phyloP scores from a whole-genome alignment of 371 early-diverging fungal species.

The Rhizomucor pusillus region DNA sequence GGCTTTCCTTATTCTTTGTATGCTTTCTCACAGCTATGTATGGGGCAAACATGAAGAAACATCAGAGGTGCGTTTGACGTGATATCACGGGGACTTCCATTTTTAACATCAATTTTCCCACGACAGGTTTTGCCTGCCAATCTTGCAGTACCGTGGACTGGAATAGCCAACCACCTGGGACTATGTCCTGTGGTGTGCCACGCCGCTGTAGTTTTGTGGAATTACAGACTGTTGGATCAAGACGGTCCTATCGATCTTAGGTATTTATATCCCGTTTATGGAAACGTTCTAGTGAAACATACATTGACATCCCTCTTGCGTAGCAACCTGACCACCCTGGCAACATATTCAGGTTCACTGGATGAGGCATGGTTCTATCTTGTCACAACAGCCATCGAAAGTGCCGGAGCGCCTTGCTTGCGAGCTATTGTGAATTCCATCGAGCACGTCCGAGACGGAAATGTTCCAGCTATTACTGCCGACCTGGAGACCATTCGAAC shows the following conservation, averaged over 20 bases:
- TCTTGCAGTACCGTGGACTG: conserved; percentile 86
- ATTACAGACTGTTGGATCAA: conserved; percentile 79
- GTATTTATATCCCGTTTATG: conserved; percentile 26
- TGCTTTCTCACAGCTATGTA: conserved; percentile 89
- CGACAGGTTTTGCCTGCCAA: conserved; percentile 72
- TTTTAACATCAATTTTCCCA: conserved; percentile 23
- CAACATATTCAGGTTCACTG: conserved; percentile 84
- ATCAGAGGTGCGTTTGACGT: conserved; percentile 56
- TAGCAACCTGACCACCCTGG: conserved; percentile 77
- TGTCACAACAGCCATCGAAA: conserved; percentile 88
- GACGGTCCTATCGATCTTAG: conserved; percentile 68
- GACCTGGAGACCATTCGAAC: conserved; percentile 57
- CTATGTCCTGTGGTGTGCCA: conserved; percentile 87
- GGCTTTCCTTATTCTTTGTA: conserved; percentile 82
- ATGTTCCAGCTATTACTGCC: conserved; percentile 42
- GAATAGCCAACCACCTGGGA: conserved; percentile 76
- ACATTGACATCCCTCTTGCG: neutral
- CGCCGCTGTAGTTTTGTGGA: conserved; percentile 88
- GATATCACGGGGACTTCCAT: conserved; percentile 2
- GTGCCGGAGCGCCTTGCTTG: conserved; percentile 80
- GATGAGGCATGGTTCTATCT: conserved; percentile 98
- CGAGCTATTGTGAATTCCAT: conserved; percentile 59
- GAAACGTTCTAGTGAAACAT: conserved; percentile 1
- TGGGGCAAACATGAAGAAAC: conserved; percentile 84
- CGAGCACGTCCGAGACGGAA: conserved; percentile 52